A percentile compares a stretch with the other conserved stretches of the same genome.
These are phyloP conservation scores for Pittosporum tobira DNA, from an alignment of 129 eudicot genomes.

Conservation along the genomic window DNA sequence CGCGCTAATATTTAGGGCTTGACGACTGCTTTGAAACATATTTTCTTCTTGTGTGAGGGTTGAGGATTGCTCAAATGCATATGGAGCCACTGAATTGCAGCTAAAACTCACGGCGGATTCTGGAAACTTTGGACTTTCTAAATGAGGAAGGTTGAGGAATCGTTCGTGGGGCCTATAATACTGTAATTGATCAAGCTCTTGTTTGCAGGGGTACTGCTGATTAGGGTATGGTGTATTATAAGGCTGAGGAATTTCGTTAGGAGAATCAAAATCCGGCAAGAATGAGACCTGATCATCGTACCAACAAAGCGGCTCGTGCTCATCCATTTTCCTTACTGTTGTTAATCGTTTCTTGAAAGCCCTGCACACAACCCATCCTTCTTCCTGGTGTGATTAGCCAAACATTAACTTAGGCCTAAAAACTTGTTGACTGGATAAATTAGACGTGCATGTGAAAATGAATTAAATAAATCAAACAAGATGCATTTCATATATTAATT, in stretches of 20 bases:
- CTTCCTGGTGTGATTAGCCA: slow-evolving; percentile 47
- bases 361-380: slow-evolving; percentile 94
- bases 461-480: no score
- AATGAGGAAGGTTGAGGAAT: slow-evolving; percentile 59
- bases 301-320: slow-evolving; percentile 57
- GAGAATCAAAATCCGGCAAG: slow-evolving; percentile 61
- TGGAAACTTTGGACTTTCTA: slow-evolving; percentile 61
- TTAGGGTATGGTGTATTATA: slow-evolving; percentile 23
- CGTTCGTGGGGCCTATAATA: slow-evolving; percentile 43
- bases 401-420: background rate
- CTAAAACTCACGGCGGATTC: slow-evolving; percentile 22
- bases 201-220: slow-evolving; percentile 33
- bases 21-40: slow-evolving; percentile 13
- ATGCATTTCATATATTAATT: no score
- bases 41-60: slow-evolving; percentile 16
- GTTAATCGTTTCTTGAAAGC: slow-evolving; percentile 72
- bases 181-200: slow-evolving; percentile 42
- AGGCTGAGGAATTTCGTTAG: slow-evolving; percentile 35
- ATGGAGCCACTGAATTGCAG: slow-evolving; percentile 17
- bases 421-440: no score
- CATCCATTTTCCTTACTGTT: slow-evolving; percentile 44
- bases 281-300: slow-evolving; percentile 73
- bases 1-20: slow-evolving; percentile 20
- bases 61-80: slow-evolving; percentile 19
- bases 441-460: no score